phyloP scores from a whole-genome alignment of 805 yeast genomes.

The Zygotorulaspora sp. region DNA sequence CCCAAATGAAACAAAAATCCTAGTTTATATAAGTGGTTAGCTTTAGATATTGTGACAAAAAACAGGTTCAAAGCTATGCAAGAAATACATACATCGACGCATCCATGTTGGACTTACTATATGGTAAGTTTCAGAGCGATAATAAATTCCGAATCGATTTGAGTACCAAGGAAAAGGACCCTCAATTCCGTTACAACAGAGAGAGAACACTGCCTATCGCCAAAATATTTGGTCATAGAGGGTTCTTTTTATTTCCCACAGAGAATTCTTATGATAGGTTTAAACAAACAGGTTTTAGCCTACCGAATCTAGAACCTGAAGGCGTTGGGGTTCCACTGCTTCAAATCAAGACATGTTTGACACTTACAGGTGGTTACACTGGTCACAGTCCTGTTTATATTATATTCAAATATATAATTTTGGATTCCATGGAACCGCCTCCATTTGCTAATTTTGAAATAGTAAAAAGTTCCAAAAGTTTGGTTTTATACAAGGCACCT shows the following conservation, averaged over 20 bases:
- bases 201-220: slow-evolving; percentile 9
- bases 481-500: slow-evolving; percentile 12
- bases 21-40: no score
- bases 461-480: slow-evolving; percentile 3
- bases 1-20: no score
- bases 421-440: slow-evolving; percentile 10
- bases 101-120: background rate
- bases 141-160: slow-evolving; percentile 3
- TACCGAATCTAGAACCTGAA: slow-evolving; percentile 9
- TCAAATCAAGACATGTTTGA: slow-evolving; percentile 5
- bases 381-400: slow-evolving; percentile 8
- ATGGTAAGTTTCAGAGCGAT: background rate
- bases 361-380: slow-evolving; percentile 2
- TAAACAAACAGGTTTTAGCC: slow-evolving; percentile 7
- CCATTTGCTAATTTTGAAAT: slow-evolving; percentile 11
- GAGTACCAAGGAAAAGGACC: slow-evolving; percentile 3
- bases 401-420: slow-evolving; percentile 12
- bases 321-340: slow-evolving; percentile 21
- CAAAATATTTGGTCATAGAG: slow-evolving; percentile 6
- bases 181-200: slow-evolving; percentile 10
- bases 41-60: no score
- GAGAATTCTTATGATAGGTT: slow-evolving; percentile 16
- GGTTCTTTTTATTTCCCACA: slow-evolving; percentile 18
- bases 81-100: no score
- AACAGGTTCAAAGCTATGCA: no score